Evolutionary conservation across 768 basidiomycete species (phyloP), one percentile per base, ranked within the genome.

Genomic region (Tricholoma matsutake): DNA sequence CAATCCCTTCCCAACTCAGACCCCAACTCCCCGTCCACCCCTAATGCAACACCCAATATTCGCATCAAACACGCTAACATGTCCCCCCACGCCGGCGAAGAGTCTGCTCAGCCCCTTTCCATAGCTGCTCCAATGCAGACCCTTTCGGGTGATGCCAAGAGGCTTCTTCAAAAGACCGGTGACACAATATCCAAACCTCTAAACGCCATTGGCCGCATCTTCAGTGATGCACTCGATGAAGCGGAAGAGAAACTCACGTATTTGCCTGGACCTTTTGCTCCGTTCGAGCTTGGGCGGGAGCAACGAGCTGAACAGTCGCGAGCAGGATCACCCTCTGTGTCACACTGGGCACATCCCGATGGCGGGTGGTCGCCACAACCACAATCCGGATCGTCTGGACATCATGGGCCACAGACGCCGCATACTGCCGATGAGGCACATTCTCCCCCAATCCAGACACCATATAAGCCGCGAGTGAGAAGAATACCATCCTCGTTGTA

Each of bases 121-220:
- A 76, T 93, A 8, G 81, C 86, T 4, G 77, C 83, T 9, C 81
- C 89, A 1, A 75, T 78, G 0, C 81, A 82, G 67, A 78, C 77
- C 0, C 67, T 84, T 20, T 78, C 79, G 0, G 86, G 91, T 56
- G 94, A 96, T 67, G 94, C 94, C 1, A 86, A 85, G 39, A 82
- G 88, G 22, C 82, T 96, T 31, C 80, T 96, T 47, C 94, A 94
- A 73, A 91, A 90, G 71, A 96, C 95, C 0, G 93, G 94, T 7
- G 92, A 94, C 69, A 91, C 86, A 0, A 89, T 96, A 59, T 94
- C 91, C 7, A 94, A 94, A 71, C 94, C 94, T 3, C 81, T 97
- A n/a, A 91, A 79, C 64, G 92, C 94, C 1, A 89, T 97, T 55
- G 84, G 93, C 16, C 86, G 91, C 56, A 94, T 97, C 62, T 88